Evolutionary conservation across 345 rosid genomes (phyloP).

Genomic region (Bretschneidera sinensis): DNA sequence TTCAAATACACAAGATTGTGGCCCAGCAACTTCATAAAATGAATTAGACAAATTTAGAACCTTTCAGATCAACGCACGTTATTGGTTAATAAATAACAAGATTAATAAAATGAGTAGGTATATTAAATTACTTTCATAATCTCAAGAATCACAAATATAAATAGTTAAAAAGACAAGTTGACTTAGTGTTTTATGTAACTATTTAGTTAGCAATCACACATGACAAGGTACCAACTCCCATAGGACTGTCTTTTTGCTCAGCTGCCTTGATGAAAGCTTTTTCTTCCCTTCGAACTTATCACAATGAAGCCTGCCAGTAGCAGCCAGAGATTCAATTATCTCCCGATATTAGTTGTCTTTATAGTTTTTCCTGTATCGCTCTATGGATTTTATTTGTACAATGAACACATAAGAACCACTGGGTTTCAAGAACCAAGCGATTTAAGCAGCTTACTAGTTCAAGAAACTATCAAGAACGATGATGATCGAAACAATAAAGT

Average conservation of each 20-base stretch:
- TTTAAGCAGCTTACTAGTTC: neutral
- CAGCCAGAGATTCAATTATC: constrained; percentile 21
- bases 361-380: constrained; percentile 35
- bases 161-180: no score
- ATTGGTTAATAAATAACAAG: no score
- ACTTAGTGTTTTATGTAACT: neutral
- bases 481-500: neutral
- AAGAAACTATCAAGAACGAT: constrained; percentile 6
- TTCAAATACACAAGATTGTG: no score
- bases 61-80: no score
- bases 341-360: constrained; percentile 27
- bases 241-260: neutral
- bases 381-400: constrained; percentile 44
- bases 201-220: constrained; percentile 12
- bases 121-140: no score
- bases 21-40: no score
- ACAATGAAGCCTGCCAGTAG: constrained; percentile 18
- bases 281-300: neutral
- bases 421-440: constrained; percentile 24
- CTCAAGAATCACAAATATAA: no score
- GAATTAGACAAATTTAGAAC: no score
- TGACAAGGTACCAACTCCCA: constrained; percentile 9
- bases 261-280: neutral
- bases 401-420: constrained; percentile 24
- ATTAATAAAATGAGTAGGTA: no score